A percentile compares a stretch with the other conserved stretches of the same genome.
phyloP scores from a whole-genome alignment of 352 stramenopile genomes.

The Sclerospora graminicola region DNA sequence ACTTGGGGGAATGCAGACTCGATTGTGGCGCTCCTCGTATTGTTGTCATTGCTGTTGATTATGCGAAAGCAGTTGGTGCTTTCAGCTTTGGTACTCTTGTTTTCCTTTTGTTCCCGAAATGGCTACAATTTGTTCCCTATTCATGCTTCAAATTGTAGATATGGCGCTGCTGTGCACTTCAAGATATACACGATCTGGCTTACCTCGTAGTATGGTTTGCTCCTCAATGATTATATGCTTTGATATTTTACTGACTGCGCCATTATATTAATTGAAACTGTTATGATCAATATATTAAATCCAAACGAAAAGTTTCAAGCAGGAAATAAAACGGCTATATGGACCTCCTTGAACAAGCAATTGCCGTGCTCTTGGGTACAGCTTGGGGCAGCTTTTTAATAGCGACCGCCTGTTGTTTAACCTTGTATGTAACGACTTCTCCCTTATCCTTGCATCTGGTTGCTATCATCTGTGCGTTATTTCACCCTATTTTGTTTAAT shows the following conservation, averaged over 20 bases:
- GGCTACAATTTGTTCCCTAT: not conserved
- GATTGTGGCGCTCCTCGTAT: constrained; percentile 89
- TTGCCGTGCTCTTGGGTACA: constrained; percentile 48
- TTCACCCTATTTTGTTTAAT: too few species aligned
- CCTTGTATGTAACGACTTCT: constrained; percentile 75
- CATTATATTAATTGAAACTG: not conserved
- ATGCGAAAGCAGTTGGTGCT: constrained; percentile 72
- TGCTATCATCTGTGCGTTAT: constrained; percentile 83
- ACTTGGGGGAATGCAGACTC: constrained; percentile 96
- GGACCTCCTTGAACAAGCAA: constrained; percentile 31
- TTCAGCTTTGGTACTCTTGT: constrained; percentile 46
- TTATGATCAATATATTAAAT: too few species aligned
- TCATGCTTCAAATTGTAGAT: constrained; percentile 30
- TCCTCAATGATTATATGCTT: not conserved
- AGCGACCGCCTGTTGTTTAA: constrained; percentile 85
- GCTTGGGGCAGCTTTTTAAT: constrained; percentile 37
- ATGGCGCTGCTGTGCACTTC: constrained; percentile 94
- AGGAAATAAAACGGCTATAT: constrained; percentile 30
- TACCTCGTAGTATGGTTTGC: constrained; percentile 67
- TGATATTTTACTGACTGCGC: not conserved
- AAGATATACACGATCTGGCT: constrained; percentile 96
- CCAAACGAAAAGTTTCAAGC: constrained; percentile 52
- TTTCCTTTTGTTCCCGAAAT: not conserved
- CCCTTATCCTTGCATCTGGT: constrained; percentile 69
- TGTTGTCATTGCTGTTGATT: constrained; percentile 84